Evolutionary conservation across 2,329 filamentous ascomycete genomes (phyloP).

Genomic region (Trichoderma sp.): DNA sequence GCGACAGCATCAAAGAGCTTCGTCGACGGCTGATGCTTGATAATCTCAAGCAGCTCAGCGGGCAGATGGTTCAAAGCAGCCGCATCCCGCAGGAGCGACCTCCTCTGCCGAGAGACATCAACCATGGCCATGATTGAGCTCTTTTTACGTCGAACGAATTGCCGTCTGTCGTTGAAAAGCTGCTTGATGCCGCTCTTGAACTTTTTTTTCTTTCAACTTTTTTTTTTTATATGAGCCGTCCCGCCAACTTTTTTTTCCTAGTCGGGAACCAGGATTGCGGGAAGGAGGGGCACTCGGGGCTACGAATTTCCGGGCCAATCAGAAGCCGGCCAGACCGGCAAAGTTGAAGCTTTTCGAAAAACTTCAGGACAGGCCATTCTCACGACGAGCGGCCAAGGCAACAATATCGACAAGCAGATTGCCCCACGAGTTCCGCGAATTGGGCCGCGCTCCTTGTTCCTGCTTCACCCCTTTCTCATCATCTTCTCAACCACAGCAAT

Average conservation of each 20-base stretch:
- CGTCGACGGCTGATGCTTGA: conserved; percentile 64
- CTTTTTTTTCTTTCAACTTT: conserved; percentile 26
- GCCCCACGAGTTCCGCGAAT: conserved; percentile 33
- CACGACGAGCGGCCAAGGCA: conserved; percentile 7
- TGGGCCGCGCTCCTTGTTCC: conserved; percentile 7
- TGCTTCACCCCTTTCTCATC: conserved; percentile 28
- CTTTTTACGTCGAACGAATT: conserved; percentile 34
- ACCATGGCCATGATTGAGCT: conserved; percentile 56
- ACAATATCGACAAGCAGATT: neutral
- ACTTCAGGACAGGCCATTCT: conserved; percentile 40
- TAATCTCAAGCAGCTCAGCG: conserved; percentile 66
- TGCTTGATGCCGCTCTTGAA: conserved; percentile 28
- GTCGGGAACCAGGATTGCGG: conserved; percentile 33
- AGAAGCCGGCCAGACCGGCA: conserved; percentile 31
- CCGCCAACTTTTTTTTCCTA: conserved; percentile 41
- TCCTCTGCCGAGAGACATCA: conserved; percentile 57
- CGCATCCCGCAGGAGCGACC: conserved; percentile 59
- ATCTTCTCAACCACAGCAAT: conserved; percentile 48
- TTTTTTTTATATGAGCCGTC: conserved; percentile 33
- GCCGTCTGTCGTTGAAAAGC: conserved; percentile 23
- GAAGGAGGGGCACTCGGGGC: conserved; percentile 37
- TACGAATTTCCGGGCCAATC: conserved; percentile 46
- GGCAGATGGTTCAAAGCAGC: conserved; percentile 64
- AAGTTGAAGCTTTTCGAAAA: conserved; percentile 46
- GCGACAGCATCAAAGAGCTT: conserved; percentile 73